Percentiles rank a stretch among this genome's conserved stretches.
These are phyloP conservation scores for Rhizomucor miehei DNA, from an alignment of 371 early-diverging fungal genomes.

Conservation along the genomic window DNA sequence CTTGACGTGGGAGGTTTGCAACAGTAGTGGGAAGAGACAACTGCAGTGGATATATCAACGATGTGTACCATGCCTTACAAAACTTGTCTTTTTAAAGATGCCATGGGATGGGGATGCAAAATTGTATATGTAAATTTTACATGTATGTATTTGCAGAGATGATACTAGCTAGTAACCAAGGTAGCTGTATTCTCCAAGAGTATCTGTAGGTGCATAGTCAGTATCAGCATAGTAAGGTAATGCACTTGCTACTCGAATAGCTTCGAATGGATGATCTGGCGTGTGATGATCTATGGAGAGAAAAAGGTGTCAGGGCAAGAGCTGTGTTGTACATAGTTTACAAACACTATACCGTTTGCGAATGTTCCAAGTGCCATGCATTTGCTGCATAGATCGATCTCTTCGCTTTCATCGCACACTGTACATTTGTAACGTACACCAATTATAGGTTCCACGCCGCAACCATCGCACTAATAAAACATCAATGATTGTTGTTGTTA, in stretches of 20 bases:
- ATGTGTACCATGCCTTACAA: too few species aligned
- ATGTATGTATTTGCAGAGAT: too few species aligned
- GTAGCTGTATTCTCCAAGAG: slow-evolving; percentile 52
- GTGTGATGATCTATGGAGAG: slow-evolving; percentile 42
- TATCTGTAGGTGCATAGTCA: slow-evolving; percentile 43
- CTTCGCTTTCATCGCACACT: slow-evolving; percentile 54
- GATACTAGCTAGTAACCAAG: slow-evolving; percentile 31
- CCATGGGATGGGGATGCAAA: too few species aligned
- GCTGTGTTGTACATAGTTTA: not conserved
- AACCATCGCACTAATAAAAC: slow-evolving; percentile 50
- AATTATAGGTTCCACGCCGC: slow-evolving; percentile 61
- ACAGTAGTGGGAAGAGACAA: too few species aligned
- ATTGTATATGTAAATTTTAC: too few species aligned
- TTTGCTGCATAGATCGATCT: slow-evolving; percentile 49
- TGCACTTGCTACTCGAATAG: slow-evolving; percentile 37
- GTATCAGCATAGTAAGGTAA: slow-evolving; percentile 49
- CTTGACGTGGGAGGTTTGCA: too few species aligned
- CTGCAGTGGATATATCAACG: too few species aligned
- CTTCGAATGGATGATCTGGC: slow-evolving; percentile 45
- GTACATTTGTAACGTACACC: slow-evolving; percentile 60
- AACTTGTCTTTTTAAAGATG: too few species aligned
- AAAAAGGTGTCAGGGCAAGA: not conserved
- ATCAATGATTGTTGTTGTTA: not conserved
- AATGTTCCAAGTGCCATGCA: slow-evolving; percentile 48
- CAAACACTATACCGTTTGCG: slow-evolving; percentile 36